Conservation (phyloP, 495 filamentous ascomycete species). For the Xylaria sp. region DNA sequence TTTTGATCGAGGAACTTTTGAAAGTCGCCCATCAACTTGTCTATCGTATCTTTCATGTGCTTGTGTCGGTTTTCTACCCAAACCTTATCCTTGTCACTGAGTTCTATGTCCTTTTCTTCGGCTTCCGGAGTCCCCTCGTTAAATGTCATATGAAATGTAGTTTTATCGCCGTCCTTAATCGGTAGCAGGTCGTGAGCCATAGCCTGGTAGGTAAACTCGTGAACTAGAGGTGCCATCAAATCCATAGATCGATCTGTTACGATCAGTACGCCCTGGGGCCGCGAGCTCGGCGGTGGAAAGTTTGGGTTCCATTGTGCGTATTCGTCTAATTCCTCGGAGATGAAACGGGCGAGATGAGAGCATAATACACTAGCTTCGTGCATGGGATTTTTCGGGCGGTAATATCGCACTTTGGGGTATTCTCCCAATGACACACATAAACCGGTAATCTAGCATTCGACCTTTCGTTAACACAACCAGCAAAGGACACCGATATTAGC, state of each 20-base stretch:
- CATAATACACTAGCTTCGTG: conserved; percentile 91
- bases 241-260: conserved; percentile 95
- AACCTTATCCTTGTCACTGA: conserved; percentile 85
- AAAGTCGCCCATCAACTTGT: conserved; percentile 91
- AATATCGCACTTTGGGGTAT: conserved; percentile 90
- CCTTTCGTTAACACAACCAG: conserved; percentile 13
- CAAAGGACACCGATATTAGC: neutral
- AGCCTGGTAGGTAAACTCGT: conserved; percentile 98
- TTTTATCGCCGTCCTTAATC: conserved; percentile 85
- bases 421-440: conserved; percentile 86
- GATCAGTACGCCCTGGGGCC: conserved; percentile 83
- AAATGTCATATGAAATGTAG: conserved; percentile 78
- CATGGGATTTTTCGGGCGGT: conserved; percentile 71
- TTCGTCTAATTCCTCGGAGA: conserved; percentile 86
- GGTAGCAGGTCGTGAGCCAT: conserved; percentile 95
- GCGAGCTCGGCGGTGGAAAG: conserved; percentile 80
- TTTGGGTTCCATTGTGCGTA: conserved; percentile 81
- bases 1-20: conserved; percentile 88
- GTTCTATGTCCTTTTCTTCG: conserved; percentile 87
- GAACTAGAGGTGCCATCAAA: conserved; percentile 80
- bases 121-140: conserved; percentile 72
- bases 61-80: conserved; percentile 93
- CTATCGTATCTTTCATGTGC: conserved; percentile 98
- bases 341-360: conserved; percentile 86
- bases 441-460: conserved; percentile 70